Evolutionary conservation across 106 monocot species (phyloP).

Genomic region (Allium cepa): DNA sequence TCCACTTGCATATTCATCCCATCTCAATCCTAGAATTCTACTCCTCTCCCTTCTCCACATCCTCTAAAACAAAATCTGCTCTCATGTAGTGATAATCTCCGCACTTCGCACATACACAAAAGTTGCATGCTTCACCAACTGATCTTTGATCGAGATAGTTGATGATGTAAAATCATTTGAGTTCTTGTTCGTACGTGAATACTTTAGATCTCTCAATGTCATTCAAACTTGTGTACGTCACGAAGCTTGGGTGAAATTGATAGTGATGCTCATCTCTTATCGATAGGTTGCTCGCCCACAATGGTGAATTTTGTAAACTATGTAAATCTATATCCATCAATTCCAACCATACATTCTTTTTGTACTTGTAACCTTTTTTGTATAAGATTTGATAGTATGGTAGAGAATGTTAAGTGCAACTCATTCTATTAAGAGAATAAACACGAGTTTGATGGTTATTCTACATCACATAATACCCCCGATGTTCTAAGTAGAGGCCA

Average conservation of each 20-base stretch:
- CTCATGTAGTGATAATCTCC: constrained; percentile 26
- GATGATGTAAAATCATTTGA: constrained; percentile 16
- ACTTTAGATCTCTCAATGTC: constrained; percentile 19
- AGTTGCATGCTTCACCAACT: constrained; percentile 58
- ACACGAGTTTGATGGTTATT: too few species aligned
- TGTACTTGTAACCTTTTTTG: too few species aligned
- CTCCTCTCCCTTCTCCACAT: constrained; percentile 18
- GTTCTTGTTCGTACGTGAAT: neutral
- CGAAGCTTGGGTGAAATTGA: too few species aligned
- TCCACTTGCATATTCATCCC: constrained; percentile 10
- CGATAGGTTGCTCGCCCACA: neutral
- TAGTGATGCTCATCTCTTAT: neutral
- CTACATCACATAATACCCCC: too few species aligned
- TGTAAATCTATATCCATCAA: constrained; percentile 2
- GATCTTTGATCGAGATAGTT: constrained; percentile 37
- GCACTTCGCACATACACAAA: constrained; percentile 54
- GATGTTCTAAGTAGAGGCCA: too few species aligned
- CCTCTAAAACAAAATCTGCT: constrained; percentile 27
- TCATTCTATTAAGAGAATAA: too few species aligned
- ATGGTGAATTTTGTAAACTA: neutral
- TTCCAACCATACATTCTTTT: neutral
- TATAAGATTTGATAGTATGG: too few species aligned
- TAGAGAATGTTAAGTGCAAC: too few species aligned
- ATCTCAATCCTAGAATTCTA: neutral
- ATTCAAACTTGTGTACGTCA: constrained; percentile 54